Evolutionary conservation across 106 monocot species (phyloP), one percentile per base, ranked within the genome.

Genomic region (Dioscorea alata): DNA sequence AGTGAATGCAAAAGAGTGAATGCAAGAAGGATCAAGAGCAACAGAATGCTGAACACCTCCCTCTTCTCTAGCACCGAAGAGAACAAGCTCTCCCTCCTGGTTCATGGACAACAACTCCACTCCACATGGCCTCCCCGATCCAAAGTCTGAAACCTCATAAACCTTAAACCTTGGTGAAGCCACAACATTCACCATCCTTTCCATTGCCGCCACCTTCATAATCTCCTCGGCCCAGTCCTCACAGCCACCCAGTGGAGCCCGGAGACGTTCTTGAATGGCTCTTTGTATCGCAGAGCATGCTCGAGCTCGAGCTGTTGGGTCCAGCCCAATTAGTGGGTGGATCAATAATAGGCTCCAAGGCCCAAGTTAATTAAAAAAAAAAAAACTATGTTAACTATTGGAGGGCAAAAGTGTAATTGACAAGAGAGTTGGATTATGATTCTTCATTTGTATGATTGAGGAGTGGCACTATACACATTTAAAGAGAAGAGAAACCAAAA

Each of bases 51-150:
- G 79, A 20, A 73, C 79, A 35, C 68, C 59, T 22, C 67, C 65
- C 25, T 61, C 72, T 14, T 68, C 73, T 65, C 33, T 62, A 4
- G 50, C 68, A 33, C 53, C 68, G 1, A 61, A 58, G 6, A 73
- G 15, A 13, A 59, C 73, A 21, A 68, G 18, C 60, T 60, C 73
- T 2, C 75, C 80, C 8, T 71, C 80, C 12, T 23, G 21, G 25
- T 59, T 75, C 65, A 70, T 80, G 35, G 69, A 64, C 8, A 80
- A 58, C 20, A 59, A 10, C 57, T 69, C 74, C 23, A 66, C 65
- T 49, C 69, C 59, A 24, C 65, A 48, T 50, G 80, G 74, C 65
- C 24, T 80, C 33, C 80, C 80, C 75, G 69, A 80, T 49, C 80
- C 80, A 33, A 75, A 80, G 35, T 80, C 71, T 0, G 65, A 16